A percentile compares a stretch with the other conserved stretches of the same genome.
Conservation (phyloP, 2,329 filamentous ascomycete genomes). For the Penicillium sp. region DNA sequence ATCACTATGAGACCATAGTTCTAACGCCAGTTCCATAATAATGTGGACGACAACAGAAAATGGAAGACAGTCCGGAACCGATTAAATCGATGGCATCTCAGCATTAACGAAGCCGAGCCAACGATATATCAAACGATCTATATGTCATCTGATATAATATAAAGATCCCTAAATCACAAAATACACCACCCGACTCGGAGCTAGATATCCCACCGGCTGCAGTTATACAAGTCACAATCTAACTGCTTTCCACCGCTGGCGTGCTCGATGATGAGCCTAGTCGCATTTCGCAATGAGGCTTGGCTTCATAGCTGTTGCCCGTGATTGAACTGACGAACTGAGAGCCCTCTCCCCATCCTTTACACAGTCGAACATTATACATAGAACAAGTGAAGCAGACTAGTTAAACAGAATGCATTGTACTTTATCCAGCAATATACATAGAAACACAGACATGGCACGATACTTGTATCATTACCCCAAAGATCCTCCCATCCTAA, state of each 20-base stretch:
- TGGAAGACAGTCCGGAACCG: conserved; percentile 15
- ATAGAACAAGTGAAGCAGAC: too few relatives aligned
- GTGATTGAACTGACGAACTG: too few relatives aligned
- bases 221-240: background rate
- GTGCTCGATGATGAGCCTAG: too few relatives aligned
- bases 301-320: too few relatives aligned
- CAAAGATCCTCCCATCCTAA: background rate
- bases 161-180: background rate
- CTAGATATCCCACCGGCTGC: background rate
- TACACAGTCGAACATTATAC: too few relatives aligned
- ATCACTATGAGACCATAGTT: background rate
- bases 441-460: background rate
- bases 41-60: conserved; percentile 28
- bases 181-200: background rate
- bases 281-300: too few relatives aligned
- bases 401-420: background rate
- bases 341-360: too few relatives aligned
- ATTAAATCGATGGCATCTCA: conserved; percentile 15
- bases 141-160: background rate
- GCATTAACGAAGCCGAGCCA: background rate
- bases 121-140: background rate
- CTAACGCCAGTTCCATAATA: background rate
- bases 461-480: too few relatives aligned
- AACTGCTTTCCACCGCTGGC: too few relatives aligned
- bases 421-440: background rate